These are phyloP conservation scores for Ogataea nonfermentans DNA, from an alignment of 805 yeast genomes.

Conservation along the genomic window DNA sequence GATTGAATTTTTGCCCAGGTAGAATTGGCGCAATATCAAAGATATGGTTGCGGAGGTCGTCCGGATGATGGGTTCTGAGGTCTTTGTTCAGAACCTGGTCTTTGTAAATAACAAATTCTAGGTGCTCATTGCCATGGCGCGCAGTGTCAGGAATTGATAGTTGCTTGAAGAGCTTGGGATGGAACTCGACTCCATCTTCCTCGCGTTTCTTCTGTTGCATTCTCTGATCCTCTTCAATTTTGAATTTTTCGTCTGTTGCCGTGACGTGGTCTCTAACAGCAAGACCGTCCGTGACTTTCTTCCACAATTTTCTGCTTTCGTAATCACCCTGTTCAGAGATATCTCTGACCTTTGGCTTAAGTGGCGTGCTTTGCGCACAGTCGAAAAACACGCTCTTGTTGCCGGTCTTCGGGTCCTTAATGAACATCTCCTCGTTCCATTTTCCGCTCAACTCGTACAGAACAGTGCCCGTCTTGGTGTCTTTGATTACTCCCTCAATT, in stretches of 20 bases:
- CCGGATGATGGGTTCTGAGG: slow-evolving; percentile 43
- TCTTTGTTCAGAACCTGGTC: slow-evolving; percentile 41
- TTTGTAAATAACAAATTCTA: slow-evolving; percentile 69
- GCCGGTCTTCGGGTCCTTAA: slow-evolving; percentile 49
- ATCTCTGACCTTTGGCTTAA: slow-evolving; percentile 73
- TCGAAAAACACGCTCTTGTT: slow-evolving; percentile 53
- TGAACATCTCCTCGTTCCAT: slow-evolving; percentile 85
- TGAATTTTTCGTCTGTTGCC: slow-evolving; percentile 87
- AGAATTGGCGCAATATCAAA: slow-evolving; percentile 71
- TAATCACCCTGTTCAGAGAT: slow-evolving; percentile 72
- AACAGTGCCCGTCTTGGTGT: slow-evolving; percentile 47
- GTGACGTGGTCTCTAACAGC: slow-evolving; percentile 70
- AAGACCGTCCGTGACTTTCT: slow-evolving; percentile 76
- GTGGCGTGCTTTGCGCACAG: slow-evolving; percentile 50
- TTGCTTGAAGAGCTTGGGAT: slow-evolving; percentile 71
- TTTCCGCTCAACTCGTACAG: slow-evolving; percentile 77
- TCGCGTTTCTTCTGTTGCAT: slow-evolving; percentile 64
- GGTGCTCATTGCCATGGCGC: slow-evolving; percentile 37
- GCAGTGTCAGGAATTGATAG: slow-evolving; percentile 35
- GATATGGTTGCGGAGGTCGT: slow-evolving; percentile 53
- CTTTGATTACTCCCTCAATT: slow-evolving; percentile 70
- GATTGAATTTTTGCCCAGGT: slow-evolving; percentile 74
- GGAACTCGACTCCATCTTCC: slow-evolving; percentile 77
- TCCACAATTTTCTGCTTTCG: slow-evolving; percentile 86
- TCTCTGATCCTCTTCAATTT: slow-evolving; percentile 88